Base-by-base conservation (phyloP, 441 rosid species). In the Viola pubescens region DNA sequence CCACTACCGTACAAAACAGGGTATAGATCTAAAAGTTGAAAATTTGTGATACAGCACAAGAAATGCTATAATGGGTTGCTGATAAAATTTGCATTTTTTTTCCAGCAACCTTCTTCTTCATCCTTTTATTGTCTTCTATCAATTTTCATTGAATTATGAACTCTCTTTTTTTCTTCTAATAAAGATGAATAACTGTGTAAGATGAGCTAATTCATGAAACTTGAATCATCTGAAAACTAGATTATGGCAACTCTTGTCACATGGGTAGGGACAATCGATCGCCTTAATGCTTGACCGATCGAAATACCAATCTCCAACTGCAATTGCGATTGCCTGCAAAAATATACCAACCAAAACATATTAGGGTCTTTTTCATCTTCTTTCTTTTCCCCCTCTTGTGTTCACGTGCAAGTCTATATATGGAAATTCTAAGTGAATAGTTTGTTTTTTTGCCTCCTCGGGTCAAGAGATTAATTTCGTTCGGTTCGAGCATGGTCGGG, bases 251-350 rank as follows among this genome's bases (percentile, higher is more conserved):
- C 83, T 87, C 44, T 67, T 75, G 75, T 92, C 98, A 46, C 98
- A 89, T 0, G 97, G 97, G 57, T 90, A 83, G 0, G 99, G 81
- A 39, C 98, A 91, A 68, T 91, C 98, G 0, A 91, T 76, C 55
- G 74, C 67, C 84, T 81, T 87, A 39, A 78, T 77, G 9, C 74
- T 70, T 0, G 89, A 75, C 13, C 97, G 81, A 4, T 82, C 91
- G 46, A 91, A 94, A 64, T 84, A 94, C 99, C 99, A 94, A 70
- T 88, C 95, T 66, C 98, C 99, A n/a, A 94, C 98, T 0, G 99
- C 94, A 60, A 79, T 76, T 3, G 98, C 99, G 38, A 94, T 77
- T 3, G 90, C 85, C 98, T 94, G 89, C 75, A 70, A 19, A 69
- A 67, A 26, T 26, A 26, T 48, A 5, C 8, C 38, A 52, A 14